Evolutionary conservation across 2,329 filamentous ascomycete species (phyloP), one percentile per base, ranked within the genome.

Genomic region (Didymella arachidicola): DNA sequence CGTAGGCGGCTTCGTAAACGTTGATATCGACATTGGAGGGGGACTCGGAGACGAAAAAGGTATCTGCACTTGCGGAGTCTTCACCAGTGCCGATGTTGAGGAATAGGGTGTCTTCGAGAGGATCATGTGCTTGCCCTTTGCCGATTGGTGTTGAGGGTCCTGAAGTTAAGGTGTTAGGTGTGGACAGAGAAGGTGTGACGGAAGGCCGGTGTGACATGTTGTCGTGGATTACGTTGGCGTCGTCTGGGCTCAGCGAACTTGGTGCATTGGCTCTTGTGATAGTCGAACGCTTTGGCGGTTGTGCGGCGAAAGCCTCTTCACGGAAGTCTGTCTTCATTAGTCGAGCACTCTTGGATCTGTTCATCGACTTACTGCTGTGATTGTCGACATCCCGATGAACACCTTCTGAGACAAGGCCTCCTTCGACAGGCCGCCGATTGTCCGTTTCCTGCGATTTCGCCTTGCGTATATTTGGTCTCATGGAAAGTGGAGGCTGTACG

Each of bases 1-100:
- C 87, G 73, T 96, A 97, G 0, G 94, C 94, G 0, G 85, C 87
- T 74, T 96, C 92, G 75, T 97, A 97, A 57, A 98, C 89, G 71
- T 95, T 88, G 67, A 92, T 92, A 60, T 96, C 92, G 6, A 91
- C 90, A 1, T 89, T 89, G 0, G 89, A 89, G 2, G 94, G 94
- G 1, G 91, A 96, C 76, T 97, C 93, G 29, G 91, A 91, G 39
- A 97, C 88, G 4, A 89, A 74, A 22, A 83, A 70, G 70, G 73
- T 44, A 22, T 76, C 72, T 38, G 72, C 68, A 2, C 62, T 57
- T 7, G 64, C 56, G 6, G 75, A 65, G 2, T 83, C 81, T 43
- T 70, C 69, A 32, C 88, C 88, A 0, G 87, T 86, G 16, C 92
- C 92, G 63, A 97, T 93, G 56, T 89, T 88, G 8, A 97, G 84